Evolutionary conservation across 345 rosid species (phyloP).

Genomic region (Iberis pinnata): DNA sequence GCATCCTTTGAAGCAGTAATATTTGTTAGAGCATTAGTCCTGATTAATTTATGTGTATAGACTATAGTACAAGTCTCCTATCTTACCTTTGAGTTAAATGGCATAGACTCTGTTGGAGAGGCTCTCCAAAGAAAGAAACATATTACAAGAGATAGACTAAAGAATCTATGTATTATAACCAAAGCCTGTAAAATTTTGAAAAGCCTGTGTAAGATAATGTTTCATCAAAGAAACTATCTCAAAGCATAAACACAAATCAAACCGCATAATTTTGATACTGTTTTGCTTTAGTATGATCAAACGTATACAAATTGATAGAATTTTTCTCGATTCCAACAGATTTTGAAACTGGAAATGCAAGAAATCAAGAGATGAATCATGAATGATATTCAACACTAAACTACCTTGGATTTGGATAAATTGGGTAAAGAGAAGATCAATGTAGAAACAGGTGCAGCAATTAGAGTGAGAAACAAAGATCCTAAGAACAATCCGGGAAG

Average conservation of each 20-base stretch:
- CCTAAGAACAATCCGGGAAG: slow-evolving; percentile 74
- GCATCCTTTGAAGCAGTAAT: slow-evolving; percentile 39
- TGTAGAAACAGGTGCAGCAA: slow-evolving; percentile 86
- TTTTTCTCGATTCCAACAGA: too few species aligned
- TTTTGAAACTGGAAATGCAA: too few species aligned
- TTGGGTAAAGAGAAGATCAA: slow-evolving; percentile 69
- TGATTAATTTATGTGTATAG: background rate
- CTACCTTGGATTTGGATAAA: slow-evolving; percentile 72
- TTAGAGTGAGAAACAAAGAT: slow-evolving; percentile 62
- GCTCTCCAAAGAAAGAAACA: slow-evolving; percentile 72
- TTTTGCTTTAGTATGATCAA: background rate
- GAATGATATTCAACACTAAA: background rate
- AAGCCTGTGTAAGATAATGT: slow-evolving; percentile 30
- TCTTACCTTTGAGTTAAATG: slow-evolving; percentile 45
- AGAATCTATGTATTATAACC: slow-evolving; percentile 86
- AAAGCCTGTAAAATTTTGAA: slow-evolving; percentile 78
- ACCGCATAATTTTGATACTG: too few species aligned
- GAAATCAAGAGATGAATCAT: too few species aligned
- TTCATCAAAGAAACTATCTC: background rate
- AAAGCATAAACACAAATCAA: background rate
- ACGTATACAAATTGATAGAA: too few species aligned
- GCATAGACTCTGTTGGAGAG: slow-evolving; percentile 45
- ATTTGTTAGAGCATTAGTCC: slow-evolving; percentile 10
- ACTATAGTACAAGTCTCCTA: background rate
- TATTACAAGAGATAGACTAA: slow-evolving; percentile 66